Evolutionary conservation across 2,329 filamentous ascomycete genomes (phyloP), one percentile per base, ranked within the genome.

Genomic region (Microsporum audouinii): DNA sequence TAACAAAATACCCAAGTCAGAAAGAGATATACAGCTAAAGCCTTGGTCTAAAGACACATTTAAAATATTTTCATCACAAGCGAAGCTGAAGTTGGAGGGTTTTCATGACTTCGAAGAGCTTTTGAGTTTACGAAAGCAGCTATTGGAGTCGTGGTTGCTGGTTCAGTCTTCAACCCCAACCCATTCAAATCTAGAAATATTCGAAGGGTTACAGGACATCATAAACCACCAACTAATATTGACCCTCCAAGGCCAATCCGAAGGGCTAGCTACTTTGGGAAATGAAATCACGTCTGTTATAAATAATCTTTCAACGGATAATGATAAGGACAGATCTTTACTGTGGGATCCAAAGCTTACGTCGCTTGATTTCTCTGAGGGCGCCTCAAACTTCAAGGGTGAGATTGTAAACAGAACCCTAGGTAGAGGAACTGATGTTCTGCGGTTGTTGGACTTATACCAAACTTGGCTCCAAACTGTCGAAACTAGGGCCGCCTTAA

Each of bases 101-200:
- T 82, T 86, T 71, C 73, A 77, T 3, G 84, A 90, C 61, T 86
- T 92, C 69, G 83, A 84, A 65, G 79, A 82, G 12, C 82, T 94
- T 36, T 81, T 89, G 38, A 80, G 84, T 36, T 74, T 95, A 59
- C 83, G 90, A 53, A 87, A 84, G 56, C 81, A 82, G 43, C 80
- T 91, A 5, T 74, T 95, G 55, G 84, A 88, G 66, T 81, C 87
- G 8, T 94, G 90, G 88, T 85, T 95, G 60, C 79, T 84, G 23
- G 84, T 66, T 78, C 82, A 67, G 85, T 87, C 39, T 79, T 91
- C 68, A 81, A 91, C 71, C 1, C 69, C 70, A 2, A 71, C 70
- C 0, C 75, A 74, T 65, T 70, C 66, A 39, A 81, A 86, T 1
- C 80, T 82, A 3, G 79, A 84, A 55, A 82, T 94, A 67, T 81